Evolutionary conservation across 768 basidiomycete genomes (phyloP).

Genomic region (Sistotremastrum suecicum): DNA sequence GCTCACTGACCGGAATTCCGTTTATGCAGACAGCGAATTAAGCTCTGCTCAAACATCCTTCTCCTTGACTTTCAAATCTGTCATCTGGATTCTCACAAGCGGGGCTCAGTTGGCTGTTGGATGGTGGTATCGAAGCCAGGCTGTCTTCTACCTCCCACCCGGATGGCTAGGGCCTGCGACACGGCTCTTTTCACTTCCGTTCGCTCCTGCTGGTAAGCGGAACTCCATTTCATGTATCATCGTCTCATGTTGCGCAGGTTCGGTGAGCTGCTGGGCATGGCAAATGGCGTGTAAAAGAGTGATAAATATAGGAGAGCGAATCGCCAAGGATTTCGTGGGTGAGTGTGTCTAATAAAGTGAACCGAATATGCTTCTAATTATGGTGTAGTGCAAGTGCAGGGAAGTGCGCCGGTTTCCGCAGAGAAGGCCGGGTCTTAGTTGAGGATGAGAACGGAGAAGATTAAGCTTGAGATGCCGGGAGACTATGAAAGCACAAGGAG

Average conservation of each 20-base stretch:
- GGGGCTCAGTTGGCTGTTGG: constrained; percentile 74
- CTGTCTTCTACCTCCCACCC: constrained; percentile 86
- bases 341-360: constrained; percentile 7
- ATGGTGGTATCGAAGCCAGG: constrained; percentile 82
- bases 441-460: too few relatives aligned
- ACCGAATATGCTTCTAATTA: too few relatives aligned
- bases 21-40: constrained; percentile 47
- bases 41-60: constrained; percentile 46
- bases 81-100: constrained; percentile 76
- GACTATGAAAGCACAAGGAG: too few relatives aligned
- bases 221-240: constrained; percentile 1
- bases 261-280: constrained; percentile 89
- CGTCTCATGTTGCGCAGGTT: constrained; percentile 34
- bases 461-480: too few relatives aligned
- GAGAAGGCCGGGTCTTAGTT: too few relatives aligned
- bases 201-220: constrained; percentile 67
- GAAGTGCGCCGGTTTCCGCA: too few relatives aligned
- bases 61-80: constrained; percentile 52
- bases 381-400: too few relatives aligned
- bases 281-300: constrained; percentile 87
- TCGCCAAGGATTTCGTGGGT: constrained; percentile 51
- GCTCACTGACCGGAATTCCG: not conserved
- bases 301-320: constrained; percentile 60
- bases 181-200: constrained; percentile 85
- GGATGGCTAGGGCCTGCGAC: constrained; percentile 82